Conservation (phyloP, 352 stramenopile genomes). For the Thraustochytrium sp. region DNA sequence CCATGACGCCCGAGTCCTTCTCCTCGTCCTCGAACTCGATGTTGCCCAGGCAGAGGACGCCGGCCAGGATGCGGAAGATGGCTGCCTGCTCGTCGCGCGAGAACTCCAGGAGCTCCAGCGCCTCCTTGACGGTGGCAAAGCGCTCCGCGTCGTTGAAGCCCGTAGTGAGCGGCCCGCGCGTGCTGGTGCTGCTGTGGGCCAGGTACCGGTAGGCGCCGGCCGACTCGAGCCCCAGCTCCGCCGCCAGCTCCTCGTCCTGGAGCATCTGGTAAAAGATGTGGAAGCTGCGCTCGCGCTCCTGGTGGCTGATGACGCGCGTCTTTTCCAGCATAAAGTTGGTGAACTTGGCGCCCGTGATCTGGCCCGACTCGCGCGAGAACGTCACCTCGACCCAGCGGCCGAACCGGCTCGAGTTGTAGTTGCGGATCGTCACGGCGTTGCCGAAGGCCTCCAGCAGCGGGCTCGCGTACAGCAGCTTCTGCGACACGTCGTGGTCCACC, state of each 20-base stretch:
- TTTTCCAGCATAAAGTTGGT: constrained; percentile 85
- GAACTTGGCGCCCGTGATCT: constrained; percentile 71
- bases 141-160: not conserved
- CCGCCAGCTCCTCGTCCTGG: not conserved
- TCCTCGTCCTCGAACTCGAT: constrained; percentile 26
- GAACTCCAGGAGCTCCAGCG: constrained; percentile 30
- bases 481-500: constrained; percentile 42
- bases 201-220: constrained; percentile 23
- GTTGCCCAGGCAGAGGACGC: constrained; percentile 23
- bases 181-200: constrained; percentile 6
- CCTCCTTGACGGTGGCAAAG: constrained; percentile 11
- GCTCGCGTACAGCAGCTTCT: constrained; percentile 89
- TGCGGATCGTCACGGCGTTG: constrained; percentile 91
- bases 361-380: constrained; percentile 65
- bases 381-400: constrained; percentile 95
- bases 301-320: constrained; percentile 70
- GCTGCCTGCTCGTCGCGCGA: not conserved
- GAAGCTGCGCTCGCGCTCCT: constrained; percentile 76
- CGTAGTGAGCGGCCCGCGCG: not conserved
- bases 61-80: constrained; percentile 10
- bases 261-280: constrained; percentile 85
- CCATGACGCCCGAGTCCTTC: not conserved
- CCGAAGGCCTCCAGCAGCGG: constrained; percentile 98
- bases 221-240: not conserved
- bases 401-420: constrained; percentile 93